Base-by-base conservation (phyloP, 2,329 filamentous ascomycete genomes). In the Exophiala spinifera region DNA sequence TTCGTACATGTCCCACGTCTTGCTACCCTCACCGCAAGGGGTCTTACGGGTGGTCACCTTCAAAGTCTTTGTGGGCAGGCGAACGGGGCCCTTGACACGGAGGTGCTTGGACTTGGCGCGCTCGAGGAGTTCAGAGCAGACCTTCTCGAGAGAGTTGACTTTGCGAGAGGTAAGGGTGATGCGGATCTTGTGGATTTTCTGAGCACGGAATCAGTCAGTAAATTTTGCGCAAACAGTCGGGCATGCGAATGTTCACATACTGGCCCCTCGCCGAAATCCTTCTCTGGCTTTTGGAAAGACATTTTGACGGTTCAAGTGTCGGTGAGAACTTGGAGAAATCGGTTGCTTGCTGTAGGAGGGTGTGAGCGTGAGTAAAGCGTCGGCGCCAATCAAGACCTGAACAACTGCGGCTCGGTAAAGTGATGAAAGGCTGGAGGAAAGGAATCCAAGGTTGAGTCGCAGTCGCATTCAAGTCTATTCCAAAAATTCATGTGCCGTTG, bases 1-100 rank as follows among this genome's bases (percentile, higher is more conserved):
- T 87, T 99, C 92, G 79, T 83, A 99, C 77, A 83, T 86, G 77
- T 97, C 94, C 94, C 94, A 99, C 74, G 94, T 99, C 90, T 99
- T 99, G 79, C 88, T 95, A 81, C 94, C 94, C 86, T 99, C 94
- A 88, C 94, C 94, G 80, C 89, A 94, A 76, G 94, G 94, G 65
- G 94, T 97, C 88, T 99, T 99, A 74, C 94, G 88, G 83, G 94
- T 96, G 75, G 89, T 90, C 83, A 96, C 61, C 84, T 94, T 90
- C 72, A 97, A 85, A 76, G 85, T 89, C 87, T 96, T 96, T 82
- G 91, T 96, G 70, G 94, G 91, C 71, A 96, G 88, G 73, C 92
- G 91, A 78, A 97, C 92, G 74, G 92, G 91, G 72, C 94, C 92
- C 88, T 97, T 97, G 81, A 95, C 90, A 75, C 88, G 88, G 72